Evolutionary conservation across 2,329 filamentous ascomycete genomes (phyloP).

Genomic region (Plenodomus biglobosus): DNA sequence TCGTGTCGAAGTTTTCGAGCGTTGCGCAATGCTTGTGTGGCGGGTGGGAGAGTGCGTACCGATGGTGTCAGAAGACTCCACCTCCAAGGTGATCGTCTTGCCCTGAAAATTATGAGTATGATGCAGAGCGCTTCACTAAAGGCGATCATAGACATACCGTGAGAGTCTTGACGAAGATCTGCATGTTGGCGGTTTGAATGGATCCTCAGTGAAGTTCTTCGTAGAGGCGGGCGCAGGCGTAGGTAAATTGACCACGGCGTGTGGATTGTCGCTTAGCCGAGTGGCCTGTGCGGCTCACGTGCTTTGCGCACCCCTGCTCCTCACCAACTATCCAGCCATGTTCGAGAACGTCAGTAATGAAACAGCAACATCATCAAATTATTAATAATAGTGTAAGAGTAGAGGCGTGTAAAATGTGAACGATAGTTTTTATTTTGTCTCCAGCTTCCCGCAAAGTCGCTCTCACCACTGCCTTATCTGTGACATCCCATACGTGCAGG

Average conservation of each 20-base stretch:
- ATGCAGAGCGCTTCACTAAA: neutral
- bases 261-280: constrained; percentile 17
- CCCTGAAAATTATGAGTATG: constrained; percentile 60
- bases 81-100: constrained; percentile 98
- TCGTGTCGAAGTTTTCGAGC: constrained; percentile 5
- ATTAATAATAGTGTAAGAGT: too few species aligned
- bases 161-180: constrained; percentile 93
- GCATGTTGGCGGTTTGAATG: constrained; percentile 36
- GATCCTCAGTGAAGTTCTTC: constrained; percentile 33
- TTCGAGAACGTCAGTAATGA: neutral
- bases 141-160: neutral
- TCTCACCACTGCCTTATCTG: too few species aligned
- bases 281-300: constrained; percentile 10
- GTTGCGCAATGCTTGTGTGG: constrained; percentile 13
- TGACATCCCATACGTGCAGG: too few species aligned
- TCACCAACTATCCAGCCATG: neutral
- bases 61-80: constrained; percentile 97
- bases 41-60: constrained; percentile 33
- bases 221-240: constrained; percentile 16
- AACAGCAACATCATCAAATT: neutral
- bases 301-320: constrained; percentile 12
- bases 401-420: neutral
- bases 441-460: too few species aligned
- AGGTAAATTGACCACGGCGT: constrained; percentile 23
- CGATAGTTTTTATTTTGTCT: too few species aligned